Conservation (phyloP, 139 green algal genomes). For the Zygnema cylindricum region DNA sequence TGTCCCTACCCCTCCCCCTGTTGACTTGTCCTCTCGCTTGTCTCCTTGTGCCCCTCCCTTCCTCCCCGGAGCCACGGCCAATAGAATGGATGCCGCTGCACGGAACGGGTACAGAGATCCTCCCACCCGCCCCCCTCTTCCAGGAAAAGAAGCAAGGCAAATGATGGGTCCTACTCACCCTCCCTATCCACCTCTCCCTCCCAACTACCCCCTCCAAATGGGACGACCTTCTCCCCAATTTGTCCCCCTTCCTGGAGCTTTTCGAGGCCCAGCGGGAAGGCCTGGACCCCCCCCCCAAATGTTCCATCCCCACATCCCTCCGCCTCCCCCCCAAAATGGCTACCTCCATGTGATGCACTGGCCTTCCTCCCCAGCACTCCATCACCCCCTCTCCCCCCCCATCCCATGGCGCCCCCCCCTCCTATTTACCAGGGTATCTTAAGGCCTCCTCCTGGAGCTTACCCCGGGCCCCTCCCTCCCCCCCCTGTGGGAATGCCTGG, state of each 20-base stretch:
- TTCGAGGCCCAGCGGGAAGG: not conserved
- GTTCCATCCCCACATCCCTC: not conserved
- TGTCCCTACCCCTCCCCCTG: too few relatives aligned
- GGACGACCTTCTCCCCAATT: not conserved
- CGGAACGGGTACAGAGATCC: too few relatives aligned
- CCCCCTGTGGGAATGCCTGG: not conserved
- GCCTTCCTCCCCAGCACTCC: not conserved
- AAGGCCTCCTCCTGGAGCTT: not conserved
- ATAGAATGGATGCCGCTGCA: too few relatives aligned
- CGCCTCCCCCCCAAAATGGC: not conserved
- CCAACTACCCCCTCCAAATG: not conserved
- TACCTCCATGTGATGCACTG: constrained; percentile 9
- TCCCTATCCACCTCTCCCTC: not conserved
- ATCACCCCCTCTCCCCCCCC: not conserved
- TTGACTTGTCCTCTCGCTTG: too few relatives aligned
- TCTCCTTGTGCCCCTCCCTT: too few relatives aligned
- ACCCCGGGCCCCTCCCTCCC: not conserved
- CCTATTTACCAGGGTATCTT: constrained; percentile 17
- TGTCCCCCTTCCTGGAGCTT: not conserved
- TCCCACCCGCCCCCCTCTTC: not conserved
- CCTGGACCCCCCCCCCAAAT: not conserved
- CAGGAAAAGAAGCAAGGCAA: not conserved
- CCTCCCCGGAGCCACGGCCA: too few relatives aligned
- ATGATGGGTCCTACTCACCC: not conserved
- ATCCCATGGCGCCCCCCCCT: not conserved